Evolutionary conservation across 2,329 filamentous ascomycete genomes (phyloP).

Genomic region (Hysterium pulicare): DNA sequence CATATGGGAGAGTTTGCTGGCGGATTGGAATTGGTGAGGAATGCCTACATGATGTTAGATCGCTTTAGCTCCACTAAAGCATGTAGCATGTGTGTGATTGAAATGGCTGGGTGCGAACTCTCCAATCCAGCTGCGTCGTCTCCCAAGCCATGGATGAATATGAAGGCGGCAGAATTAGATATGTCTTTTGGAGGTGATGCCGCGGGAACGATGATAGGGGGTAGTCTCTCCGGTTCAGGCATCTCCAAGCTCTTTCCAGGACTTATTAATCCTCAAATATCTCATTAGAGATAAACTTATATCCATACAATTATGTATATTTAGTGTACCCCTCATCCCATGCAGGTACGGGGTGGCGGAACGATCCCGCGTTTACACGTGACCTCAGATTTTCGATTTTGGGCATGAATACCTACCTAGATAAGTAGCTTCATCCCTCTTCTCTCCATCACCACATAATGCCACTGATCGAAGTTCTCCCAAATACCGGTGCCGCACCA

Average conservation of each 20-base stretch:
- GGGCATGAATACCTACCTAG: too few species aligned
- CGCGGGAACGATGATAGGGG: conserved; percentile 39
- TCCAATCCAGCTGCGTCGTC: conserved; percentile 46
- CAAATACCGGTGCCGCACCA: conserved; percentile 61
- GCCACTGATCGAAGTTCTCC: conserved; percentile 78
- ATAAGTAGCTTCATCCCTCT: not conserved
- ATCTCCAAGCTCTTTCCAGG: conserved; percentile 2
- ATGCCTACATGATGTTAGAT: conserved; percentile 29
- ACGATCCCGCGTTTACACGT: conserved; percentile 1
- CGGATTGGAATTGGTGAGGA: conserved; percentile 47
- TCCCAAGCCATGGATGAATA: conserved; percentile 48
- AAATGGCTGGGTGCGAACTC: too few species aligned
- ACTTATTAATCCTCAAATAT: too few species aligned
- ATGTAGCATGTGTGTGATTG: too few species aligned
- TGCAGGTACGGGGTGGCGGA: not conserved
- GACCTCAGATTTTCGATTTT: not conserved
- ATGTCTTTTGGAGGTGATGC: conserved; percentile 30
- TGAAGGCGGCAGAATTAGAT: conserved; percentile 41
- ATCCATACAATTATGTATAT: too few species aligned
- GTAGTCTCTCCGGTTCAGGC: conserved; percentile 9
- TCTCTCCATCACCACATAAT: conserved; percentile 34
- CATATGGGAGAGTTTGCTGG: conserved; percentile 47
- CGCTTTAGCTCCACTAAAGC: too few species aligned
- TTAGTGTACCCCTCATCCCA: too few species aligned
- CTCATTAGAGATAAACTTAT: not conserved